Evolutionary conservation across 1,139 yeast genomes (phyloP), one percentile per base, ranked within the genome.

Genomic region (Candida tropicalis): DNA sequence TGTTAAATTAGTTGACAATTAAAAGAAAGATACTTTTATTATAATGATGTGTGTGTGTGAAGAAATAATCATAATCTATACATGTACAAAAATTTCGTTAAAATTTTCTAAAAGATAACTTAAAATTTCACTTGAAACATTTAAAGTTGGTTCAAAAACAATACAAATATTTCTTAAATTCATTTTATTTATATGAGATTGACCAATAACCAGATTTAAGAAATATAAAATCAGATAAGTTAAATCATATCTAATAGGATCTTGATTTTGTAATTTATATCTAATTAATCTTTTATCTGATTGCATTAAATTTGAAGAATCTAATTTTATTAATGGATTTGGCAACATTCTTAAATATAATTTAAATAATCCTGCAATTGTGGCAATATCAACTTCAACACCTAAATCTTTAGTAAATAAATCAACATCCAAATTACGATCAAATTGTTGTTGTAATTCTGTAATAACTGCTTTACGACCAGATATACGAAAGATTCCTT

Each of bases 401-500:
- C 66, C 70, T 54, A 59, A 57, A 35, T 54, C 63, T 51, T 73
- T 57, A 17, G 64, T 64, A 28, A 74, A 65, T 45, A 93, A 68
- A 57, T 90, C 90, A 41, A 88, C 69, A 60, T 91, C 98, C 50
- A 77, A 78, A 12, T 77, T 72, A 20, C 56, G 61, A 56, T 82
- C 82, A 62, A 90, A 93, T 39, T 70, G 73, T 33, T 83, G 88
- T 55, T 87, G 88, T 38, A 93, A 73, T 32, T 75, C 78, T 45
- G 87, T 78, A 20, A 93, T 88, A 38, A 84, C 75, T 0, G 91
- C 78, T 42, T 93, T 87, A 26, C 96, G 87, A 2, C 99, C 99
- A 62, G 95, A 88, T 44, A 91, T 70, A 50, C 99, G 73, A 67
- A 93, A 93, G 2, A 93, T 79, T 3, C 99, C 99, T 59, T 91